Conservation (phyloP, 345 rosid genomes). For the Laguncularia racemosa region DNA sequence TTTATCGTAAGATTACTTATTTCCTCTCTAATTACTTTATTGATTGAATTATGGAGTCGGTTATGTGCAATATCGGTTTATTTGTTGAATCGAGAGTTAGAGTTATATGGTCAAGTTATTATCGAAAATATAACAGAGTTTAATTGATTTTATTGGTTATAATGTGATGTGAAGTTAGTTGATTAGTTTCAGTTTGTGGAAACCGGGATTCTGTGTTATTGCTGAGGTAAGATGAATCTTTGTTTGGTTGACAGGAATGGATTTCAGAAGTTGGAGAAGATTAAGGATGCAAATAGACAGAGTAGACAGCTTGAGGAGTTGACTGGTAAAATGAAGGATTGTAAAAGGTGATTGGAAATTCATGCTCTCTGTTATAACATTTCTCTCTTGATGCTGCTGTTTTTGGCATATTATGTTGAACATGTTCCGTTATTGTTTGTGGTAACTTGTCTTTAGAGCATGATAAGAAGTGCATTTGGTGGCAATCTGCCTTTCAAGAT, state of each 20-base stretch:
- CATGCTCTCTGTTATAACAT: no score
- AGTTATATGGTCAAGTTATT: neutral
- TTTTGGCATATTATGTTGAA: neutral
- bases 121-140: no score
- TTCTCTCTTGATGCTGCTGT: neutral
- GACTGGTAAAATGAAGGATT: conserved; percentile 88
- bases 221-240: neutral
- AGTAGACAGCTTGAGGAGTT: conserved; percentile 96
- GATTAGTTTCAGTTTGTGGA: neutral
- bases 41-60: neutral
- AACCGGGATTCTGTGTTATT: neutral
- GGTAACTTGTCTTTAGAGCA: no score
- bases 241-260: conserved; percentile 51
- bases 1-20: conserved; percentile 49
- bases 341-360: conserved; percentile 54
- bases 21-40: neutral
- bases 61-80: neutral
- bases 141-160: no score
- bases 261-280: conserved; percentile 91
- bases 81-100: neutral
- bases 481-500: no score
- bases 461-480: no score
- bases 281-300: conserved; percentile 84
- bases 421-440: no score
- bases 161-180: no score